phyloP scores from a whole-genome alignment of 2,329 filamentous ascomycete species.

The Tolypocladium album region DNA sequence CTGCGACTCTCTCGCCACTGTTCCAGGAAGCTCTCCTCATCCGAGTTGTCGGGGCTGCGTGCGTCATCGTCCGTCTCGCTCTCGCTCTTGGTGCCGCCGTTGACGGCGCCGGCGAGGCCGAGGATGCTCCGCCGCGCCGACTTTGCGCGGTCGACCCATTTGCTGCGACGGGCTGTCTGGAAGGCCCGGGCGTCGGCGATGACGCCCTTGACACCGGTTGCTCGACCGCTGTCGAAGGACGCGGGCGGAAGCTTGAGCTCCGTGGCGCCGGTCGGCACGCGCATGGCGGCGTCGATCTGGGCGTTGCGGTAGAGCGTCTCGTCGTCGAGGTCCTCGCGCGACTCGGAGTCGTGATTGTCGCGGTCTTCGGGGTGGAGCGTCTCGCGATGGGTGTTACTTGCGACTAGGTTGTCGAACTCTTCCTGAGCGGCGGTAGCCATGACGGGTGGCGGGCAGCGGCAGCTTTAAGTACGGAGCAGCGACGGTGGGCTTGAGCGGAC shows the following conservation, averaged over 20 bases:
- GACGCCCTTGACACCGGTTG: slow-evolving; percentile 78
- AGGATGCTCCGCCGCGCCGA: slow-evolving; percentile 45
- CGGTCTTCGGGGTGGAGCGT: slow-evolving; percentile 48
- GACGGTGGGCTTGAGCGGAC: neutral
- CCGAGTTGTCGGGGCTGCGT: slow-evolving; percentile 40
- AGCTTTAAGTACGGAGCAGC: neutral
- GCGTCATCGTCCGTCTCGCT: slow-evolving; percentile 37
- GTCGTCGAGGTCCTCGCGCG: slow-evolving; percentile 46
- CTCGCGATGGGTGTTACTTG: slow-evolving; percentile 38
- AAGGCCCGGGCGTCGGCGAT: slow-evolving; percentile 75
- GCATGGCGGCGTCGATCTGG: slow-evolving; percentile 54
- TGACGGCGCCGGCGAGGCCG: slow-evolving; percentile 26
- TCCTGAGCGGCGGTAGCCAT: slow-evolving; percentile 55
- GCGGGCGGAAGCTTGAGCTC: slow-evolving; percentile 51
- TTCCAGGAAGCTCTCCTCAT: slow-evolving; percentile 72
- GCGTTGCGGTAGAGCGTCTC: slow-evolving; percentile 41
- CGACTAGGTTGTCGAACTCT: slow-evolving; percentile 54
- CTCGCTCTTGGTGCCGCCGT: slow-evolving; percentile 21
- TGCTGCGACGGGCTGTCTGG: slow-evolving; percentile 51
- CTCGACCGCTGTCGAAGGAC: slow-evolving; percentile 55
- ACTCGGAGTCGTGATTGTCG: slow-evolving; percentile 33
- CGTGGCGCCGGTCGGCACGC: slow-evolving; percentile 43
- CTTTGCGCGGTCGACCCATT: slow-evolving; percentile 41
- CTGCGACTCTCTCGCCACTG: slow-evolving; percentile 77
- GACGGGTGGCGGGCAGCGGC: slow-evolving; percentile 15